Conservation (phyloP, 495 filamentous ascomycete genomes). For the Neurospora sp. region DNA sequence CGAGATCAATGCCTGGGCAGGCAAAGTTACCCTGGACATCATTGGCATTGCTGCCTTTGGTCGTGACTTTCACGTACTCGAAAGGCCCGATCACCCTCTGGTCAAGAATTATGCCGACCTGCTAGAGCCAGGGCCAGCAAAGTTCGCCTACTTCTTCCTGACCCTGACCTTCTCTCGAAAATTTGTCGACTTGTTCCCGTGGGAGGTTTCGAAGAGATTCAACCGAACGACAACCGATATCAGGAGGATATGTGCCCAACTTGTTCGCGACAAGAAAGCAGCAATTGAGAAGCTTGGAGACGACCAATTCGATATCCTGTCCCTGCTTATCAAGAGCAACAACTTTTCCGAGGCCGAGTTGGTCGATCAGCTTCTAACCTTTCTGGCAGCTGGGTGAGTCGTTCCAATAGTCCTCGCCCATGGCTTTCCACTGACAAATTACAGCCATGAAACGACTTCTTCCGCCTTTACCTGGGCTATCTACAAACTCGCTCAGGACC, state of each 20-base stretch:
- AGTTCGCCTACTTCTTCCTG: conserved; percentile 35
- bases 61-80: conserved; percentile 59
- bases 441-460: conserved; percentile 61
- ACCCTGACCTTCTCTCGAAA: conserved; percentile 34
- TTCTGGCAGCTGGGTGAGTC: conserved; percentile 53
- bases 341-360: conserved; percentile 68
- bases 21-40: conserved; percentile 70
- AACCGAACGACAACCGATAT: conserved; percentile 43
- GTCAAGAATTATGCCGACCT: conserved; percentile 52
- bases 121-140: conserved; percentile 33
- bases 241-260: conserved; percentile 46
- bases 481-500: conserved; percentile 35
- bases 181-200: conserved; percentile 44
- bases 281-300: conserved; percentile 41
- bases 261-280: conserved; percentile 56
- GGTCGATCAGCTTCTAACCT: conserved; percentile 83
- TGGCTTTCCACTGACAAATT: not conserved
- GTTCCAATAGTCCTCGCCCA: not conserved
- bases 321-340: conserved; percentile 63
- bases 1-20: conserved; percentile 58
- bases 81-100: conserved; percentile 51
- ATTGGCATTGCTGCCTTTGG: conserved; percentile 77
- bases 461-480: conserved; percentile 42
- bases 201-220: conserved; percentile 53
- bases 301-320: conserved; percentile 63